phyloP scores from a whole-genome alignment of 2,329 filamentous ascomycete genomes.

The Penicillium sp. region DNA sequence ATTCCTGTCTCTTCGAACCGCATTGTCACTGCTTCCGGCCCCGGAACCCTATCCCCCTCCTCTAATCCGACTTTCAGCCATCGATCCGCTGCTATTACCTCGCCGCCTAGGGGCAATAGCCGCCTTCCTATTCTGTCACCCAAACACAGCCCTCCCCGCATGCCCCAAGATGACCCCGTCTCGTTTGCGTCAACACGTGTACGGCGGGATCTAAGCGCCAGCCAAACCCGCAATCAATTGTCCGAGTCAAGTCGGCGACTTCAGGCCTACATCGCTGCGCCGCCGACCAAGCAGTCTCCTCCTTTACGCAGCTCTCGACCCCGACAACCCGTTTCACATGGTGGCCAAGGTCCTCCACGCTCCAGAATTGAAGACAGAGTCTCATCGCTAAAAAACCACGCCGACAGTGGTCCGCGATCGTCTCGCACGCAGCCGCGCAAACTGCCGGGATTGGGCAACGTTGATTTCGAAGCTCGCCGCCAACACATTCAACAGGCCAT shows the following conservation, averaged over 20 bases:
- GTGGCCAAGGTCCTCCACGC: slow-evolving; percentile 70
- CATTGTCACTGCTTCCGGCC: slow-evolving; percentile 42
- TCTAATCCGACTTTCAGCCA: slow-evolving; percentile 38
- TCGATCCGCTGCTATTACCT: slow-evolving; percentile 30
- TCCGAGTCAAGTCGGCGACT: slow-evolving; percentile 61
- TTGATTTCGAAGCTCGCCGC: slow-evolving; percentile 81
- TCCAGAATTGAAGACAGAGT: slow-evolving; percentile 65
- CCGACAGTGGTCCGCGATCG: slow-evolving; percentile 36
- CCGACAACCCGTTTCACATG: slow-evolving; percentile 74
- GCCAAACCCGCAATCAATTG: slow-evolving; percentile 36
- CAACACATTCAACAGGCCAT: slow-evolving; percentile 84
- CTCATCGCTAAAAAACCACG: slow-evolving; percentile 43
- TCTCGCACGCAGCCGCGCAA: slow-evolving; percentile 41
- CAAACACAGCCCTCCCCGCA: slow-evolving; percentile 29
- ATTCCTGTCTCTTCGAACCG: slow-evolving; percentile 49
- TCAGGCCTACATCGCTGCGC: slow-evolving; percentile 72
- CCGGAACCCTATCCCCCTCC: slow-evolving; percentile 42
- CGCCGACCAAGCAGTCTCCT: slow-evolving; percentile 73
- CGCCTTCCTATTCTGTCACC: slow-evolving; percentile 44
- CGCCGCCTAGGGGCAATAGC: slow-evolving; percentile 44
- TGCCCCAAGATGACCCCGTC: slow-evolving; percentile 28
- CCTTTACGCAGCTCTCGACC: slow-evolving; percentile 78
- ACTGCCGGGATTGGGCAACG: slow-evolving; percentile 68
- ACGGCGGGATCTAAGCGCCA: slow-evolving; percentile 36
- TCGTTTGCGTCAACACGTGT: slow-evolving; percentile 37